Evolutionary conservation across 371 early-diverging fungal genomes (phyloP).

Genomic region (Mucor mucedo): DNA sequence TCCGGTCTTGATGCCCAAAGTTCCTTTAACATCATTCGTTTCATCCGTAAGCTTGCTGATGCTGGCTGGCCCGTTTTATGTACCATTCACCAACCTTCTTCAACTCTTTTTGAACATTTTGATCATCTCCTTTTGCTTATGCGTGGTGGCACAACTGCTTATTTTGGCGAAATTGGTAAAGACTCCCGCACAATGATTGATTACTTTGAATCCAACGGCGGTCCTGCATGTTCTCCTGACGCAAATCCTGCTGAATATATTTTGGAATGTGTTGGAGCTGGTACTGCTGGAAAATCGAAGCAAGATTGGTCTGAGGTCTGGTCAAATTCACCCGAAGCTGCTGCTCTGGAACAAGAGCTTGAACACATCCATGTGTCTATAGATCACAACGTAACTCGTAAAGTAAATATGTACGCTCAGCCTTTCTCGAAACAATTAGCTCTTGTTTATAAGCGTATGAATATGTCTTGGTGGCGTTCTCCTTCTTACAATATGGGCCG

Average conservation of each 20-base stretch:
- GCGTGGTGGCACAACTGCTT: slow-evolving; percentile 75
- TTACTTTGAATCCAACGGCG: slow-evolving; percentile 71
- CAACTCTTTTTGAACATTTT: slow-evolving; percentile 80
- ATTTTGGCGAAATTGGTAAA: slow-evolving; percentile 76
- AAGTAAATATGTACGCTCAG: slow-evolving; percentile 33
- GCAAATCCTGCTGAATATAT: slow-evolving; percentile 53
- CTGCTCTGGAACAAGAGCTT: slow-evolving; percentile 36
- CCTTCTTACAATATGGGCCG: slow-evolving; percentile 73
- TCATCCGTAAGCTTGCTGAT: slow-evolving; percentile 74
- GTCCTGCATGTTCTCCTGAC: slow-evolving; percentile 55
- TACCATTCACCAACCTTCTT: slow-evolving; percentile 89
- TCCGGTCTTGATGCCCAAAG: slow-evolving; percentile 75
- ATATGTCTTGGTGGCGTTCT: slow-evolving; percentile 65
- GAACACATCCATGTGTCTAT: slow-evolving; percentile 33
- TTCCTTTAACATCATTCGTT: slow-evolving; percentile 74
- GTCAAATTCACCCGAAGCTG: slow-evolving; percentile 52
- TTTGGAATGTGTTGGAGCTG: slow-evolving; percentile 68
- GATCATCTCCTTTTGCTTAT: slow-evolving; percentile 80
- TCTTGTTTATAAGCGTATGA: slow-evolving; percentile 65
- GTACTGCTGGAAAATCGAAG: slow-evolving; percentile 58
- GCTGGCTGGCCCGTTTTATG: slow-evolving; percentile 72
- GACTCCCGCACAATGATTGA: slow-evolving; percentile 56
- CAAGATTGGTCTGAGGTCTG: slow-evolving; percentile 70
- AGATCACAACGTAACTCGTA: slow-evolving; percentile 26
- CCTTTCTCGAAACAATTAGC: slow-evolving; percentile 45